Conservation (phyloP, 164 flowering plant genomes). For the Cinnamomum micranthum region DNA sequence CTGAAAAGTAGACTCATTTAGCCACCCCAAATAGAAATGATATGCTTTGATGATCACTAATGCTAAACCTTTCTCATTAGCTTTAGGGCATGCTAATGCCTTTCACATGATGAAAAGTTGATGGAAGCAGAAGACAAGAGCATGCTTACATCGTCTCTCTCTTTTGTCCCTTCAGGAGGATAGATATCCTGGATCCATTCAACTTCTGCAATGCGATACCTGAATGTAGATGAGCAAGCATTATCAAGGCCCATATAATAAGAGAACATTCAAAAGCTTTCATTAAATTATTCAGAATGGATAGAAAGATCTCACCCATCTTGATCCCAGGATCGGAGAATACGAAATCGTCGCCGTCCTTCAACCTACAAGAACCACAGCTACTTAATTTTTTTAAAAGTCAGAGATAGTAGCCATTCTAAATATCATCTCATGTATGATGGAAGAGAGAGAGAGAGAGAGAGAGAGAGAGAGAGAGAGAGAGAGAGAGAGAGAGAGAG, state of each 20-base stretch:
- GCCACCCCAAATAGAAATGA: neutral
- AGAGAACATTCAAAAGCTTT: neutral
- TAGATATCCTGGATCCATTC: conserved; percentile 75
- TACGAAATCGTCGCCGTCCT: conserved; percentile 88
- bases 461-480: neutral
- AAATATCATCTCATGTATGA: neutral
- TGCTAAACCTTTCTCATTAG: neutral
- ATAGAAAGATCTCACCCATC: conserved; percentile 67
- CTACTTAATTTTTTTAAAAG: neutral
- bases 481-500: neutral
- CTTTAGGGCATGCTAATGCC: neutral
- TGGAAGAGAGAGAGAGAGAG: neutral
- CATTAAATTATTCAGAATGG: neutral
- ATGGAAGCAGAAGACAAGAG: neutral
- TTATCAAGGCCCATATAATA: neutral
- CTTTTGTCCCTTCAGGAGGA: conserved; percentile 53
- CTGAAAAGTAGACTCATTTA: neutral
- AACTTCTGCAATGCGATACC: conserved; percentile 88
- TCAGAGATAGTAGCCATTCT: neutral
- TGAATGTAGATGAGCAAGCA: conserved; percentile 20
- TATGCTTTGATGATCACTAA: neutral
- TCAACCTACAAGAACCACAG: conserved; percentile 55
- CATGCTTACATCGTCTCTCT: conserved; percentile 55
- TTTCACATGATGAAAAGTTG: neutral
- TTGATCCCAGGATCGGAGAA: conserved; percentile 77